Evolutionary conservation across 257 asterid genomes (phyloP).

Genomic region (Paraleonurus japonicus): DNA sequence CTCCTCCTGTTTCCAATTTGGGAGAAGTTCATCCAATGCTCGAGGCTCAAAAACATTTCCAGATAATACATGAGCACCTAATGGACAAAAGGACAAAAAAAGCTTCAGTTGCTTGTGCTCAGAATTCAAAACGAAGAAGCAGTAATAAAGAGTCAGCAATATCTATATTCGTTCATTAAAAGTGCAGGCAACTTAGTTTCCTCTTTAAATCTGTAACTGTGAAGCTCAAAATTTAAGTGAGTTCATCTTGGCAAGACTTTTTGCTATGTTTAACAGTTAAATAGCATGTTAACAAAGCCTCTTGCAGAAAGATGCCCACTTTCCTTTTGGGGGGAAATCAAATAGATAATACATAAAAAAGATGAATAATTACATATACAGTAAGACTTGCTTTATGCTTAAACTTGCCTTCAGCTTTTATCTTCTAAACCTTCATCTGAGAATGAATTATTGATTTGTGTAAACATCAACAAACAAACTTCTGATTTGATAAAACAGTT

Average conservation of each 20-base stretch:
- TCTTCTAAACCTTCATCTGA: not conserved
- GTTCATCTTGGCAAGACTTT: not conserved
- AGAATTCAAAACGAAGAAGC: conserved; percentile 10
- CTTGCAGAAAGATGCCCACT: no score
- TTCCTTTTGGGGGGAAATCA: no score
- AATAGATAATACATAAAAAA: no score
- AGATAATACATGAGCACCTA: conserved; percentile 94
- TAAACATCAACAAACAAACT: not conserved
- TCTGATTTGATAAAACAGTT: not conserved
- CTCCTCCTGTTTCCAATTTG: conserved; percentile 84
- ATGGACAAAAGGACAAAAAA: conserved; percentile 19
- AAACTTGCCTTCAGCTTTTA: not conserved
- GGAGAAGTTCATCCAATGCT: conserved; percentile 90
- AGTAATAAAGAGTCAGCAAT: conserved; percentile 19
- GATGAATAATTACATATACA: no score
- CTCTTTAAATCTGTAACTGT: not conserved
- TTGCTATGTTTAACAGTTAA: conserved; percentile 1
- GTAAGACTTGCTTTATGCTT: not conserved
- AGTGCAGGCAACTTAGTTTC: not conserved
- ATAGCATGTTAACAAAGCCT: not conserved
- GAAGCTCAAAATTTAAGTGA: not conserved
- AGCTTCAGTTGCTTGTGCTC: conserved; percentile 4
- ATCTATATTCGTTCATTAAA: not conserved
- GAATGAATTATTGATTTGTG: not conserved
- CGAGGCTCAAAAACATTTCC: conserved; percentile 97